Percentiles rank a stretch among this genome's conserved stretches.
These are phyloP conservation scores for Stephanodiscus minutulus DNA, from an alignment of 108 stramenopile species.

Conservation along the genomic window DNA sequence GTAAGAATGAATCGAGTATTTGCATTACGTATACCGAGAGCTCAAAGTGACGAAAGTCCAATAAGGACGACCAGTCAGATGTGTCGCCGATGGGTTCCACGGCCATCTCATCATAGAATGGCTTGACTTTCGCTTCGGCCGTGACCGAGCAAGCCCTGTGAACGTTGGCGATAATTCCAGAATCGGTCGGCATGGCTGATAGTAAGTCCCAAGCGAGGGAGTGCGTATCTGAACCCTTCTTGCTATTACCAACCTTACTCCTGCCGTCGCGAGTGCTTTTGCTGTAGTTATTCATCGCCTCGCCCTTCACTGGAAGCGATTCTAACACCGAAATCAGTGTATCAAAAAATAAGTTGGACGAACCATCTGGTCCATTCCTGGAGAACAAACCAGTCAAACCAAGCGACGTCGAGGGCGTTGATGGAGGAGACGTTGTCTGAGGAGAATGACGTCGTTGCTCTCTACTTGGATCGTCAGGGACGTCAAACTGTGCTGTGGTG, in stretches of 20 bases:
- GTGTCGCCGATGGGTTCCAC: conserved; percentile 53
- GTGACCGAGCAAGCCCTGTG: conserved; percentile 39
- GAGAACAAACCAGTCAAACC: conserved; percentile 71
- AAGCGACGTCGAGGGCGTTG: conserved; percentile 14
- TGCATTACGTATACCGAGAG: conserved; percentile 92
- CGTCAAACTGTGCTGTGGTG: conserved; percentile 3
- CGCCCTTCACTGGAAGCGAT: conserved; percentile 47
- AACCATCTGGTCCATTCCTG: conserved; percentile 49
- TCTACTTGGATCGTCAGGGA: background rate
- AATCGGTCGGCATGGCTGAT: conserved; percentile 91
- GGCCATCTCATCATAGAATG: conserved; percentile 64
- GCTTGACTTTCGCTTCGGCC: background rate
- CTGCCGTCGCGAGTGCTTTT: conserved; percentile 12
- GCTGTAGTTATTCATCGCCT: background rate
- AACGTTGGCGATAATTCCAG: conserved; percentile 61
- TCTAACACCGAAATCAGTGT: conserved; percentile 71
- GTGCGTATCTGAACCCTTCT: conserved; percentile 46
- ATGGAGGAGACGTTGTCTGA: background rate
- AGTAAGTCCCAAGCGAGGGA: conserved; percentile 91
- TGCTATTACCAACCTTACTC: conserved; percentile 24
- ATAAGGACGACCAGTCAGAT: conserved; percentile 65
- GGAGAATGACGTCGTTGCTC: conserved; percentile 15
- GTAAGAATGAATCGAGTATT: conserved; percentile 89
- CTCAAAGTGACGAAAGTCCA: conserved; percentile 72
- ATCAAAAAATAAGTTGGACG: conserved; percentile 69